Base-by-base conservation (phyloP, 495 filamentous ascomycete species). In the Penicillium flavigenum region DNA sequence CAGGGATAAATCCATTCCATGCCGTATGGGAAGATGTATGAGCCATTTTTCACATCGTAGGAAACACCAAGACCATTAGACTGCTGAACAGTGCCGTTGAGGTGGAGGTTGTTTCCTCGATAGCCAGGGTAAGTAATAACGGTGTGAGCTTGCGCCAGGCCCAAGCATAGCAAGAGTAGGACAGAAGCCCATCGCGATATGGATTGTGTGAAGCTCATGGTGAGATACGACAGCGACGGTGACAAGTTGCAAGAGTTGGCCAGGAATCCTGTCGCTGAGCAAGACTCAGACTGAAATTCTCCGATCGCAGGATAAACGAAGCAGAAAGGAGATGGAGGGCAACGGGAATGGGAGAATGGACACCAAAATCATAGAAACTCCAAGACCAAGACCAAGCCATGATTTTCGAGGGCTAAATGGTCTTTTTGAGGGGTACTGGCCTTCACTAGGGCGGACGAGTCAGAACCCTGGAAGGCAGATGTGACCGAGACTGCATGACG, bases 1-100 rank as follows among this genome's bases (percentile, higher is more conserved):
- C 94, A 99, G 74, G 95, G 94, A 80, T 97, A 99, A 72, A 88
- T 86, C 93, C 94, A 98, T 76, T 96, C 89, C 90, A 96, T 93
- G 74, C 95, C 94, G 64, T 90, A 96, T 4, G 92, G 92, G 66
- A 83, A 95, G 6, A 73, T 66, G 43, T 63, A 57, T 24, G 75
- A 72, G 41, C 68, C 71, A 51, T 78, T 81, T 47, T 64, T 71
- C 63, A 47, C 67, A 60, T 55, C 59, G 27, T 66, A 70, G n/a
- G 78, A 79, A 0, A 76, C 65, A 61, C 76, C 76, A 32, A 83
- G 64, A 42, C 82, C 75, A 53, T 76, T 54, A 12, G 74, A 34
- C 45, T 78, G 64, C 34, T 59, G 63, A 50, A 83, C 63, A 4
- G 83, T 82, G 5, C 83, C 83, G 71, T 90, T 95, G 45, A 86